Percentiles rank a stretch among this genome's conserved stretches.
Evolutionary conservation across 495 filamentous ascomycete genomes (phyloP).

Genomic region (Aspergillus bertholletiae): DNA sequence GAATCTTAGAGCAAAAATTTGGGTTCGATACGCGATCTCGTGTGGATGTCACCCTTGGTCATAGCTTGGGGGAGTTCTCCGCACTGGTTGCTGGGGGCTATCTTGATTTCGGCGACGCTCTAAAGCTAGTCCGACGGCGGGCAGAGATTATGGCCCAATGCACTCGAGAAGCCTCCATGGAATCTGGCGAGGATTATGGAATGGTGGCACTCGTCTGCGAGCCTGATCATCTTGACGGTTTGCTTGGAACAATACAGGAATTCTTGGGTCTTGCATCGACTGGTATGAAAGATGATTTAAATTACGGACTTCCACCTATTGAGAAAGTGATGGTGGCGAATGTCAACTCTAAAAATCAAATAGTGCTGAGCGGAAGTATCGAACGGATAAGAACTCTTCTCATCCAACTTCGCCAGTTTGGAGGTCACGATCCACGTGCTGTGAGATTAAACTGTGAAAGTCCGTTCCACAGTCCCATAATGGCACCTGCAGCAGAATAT

Average conservation of each 20-base stretch:
- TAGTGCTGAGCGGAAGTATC: constrained; percentile 88
- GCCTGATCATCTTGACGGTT: constrained; percentile 58
- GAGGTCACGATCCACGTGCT: constrained; percentile 87
- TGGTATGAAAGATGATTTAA: constrained; percentile 64
- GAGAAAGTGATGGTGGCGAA: constrained; percentile 91
- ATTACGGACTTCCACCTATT: constrained; percentile 63
- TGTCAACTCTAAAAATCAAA: constrained; percentile 92
- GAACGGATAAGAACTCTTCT: constrained; percentile 80
- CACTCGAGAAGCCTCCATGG: constrained; percentile 56
- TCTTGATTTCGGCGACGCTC: constrained; percentile 70
- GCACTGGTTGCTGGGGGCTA: constrained; percentile 81
- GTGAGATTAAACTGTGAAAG: constrained; percentile 84
- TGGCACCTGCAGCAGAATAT: constrained; percentile 75
- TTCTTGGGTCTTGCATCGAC: constrained; percentile 66
- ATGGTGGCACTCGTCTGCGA: constrained; percentile 95
- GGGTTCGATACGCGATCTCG: constrained; percentile 65
- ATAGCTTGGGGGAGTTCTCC: constrained; percentile 94
- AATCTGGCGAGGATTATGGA: constrained; percentile 71
- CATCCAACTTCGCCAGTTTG: constrained; percentile 85
- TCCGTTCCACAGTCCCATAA: constrained; percentile 90
- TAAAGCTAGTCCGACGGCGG: constrained; percentile 71
- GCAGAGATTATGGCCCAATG: constrained; percentile 84
- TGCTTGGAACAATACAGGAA: constrained; percentile 73
- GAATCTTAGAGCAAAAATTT: constrained; percentile 83
- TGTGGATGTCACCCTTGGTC: constrained; percentile 80